Evolutionary conservation across 2,329 filamentous ascomycete species (phyloP).

Genomic region (Mollisia scopiformis): DNA sequence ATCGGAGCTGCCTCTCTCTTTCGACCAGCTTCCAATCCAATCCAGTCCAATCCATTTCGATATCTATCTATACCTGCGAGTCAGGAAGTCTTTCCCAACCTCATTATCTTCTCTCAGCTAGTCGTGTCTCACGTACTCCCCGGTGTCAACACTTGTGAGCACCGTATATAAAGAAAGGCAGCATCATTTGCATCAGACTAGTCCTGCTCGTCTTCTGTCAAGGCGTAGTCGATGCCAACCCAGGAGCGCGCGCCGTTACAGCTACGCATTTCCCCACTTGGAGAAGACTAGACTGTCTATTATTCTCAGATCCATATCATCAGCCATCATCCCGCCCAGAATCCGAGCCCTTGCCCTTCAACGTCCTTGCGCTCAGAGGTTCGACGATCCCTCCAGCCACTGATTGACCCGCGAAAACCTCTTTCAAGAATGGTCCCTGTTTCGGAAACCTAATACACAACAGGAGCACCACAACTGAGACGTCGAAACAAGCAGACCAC

Average conservation of each 20-base stretch:
- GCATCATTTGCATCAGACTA: conserved; percentile 12
- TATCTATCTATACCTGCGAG: conserved; percentile 18
- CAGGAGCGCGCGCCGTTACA: conserved; percentile 8
- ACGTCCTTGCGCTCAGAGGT: conserved; percentile 25
- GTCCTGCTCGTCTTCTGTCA: conserved; percentile 10
- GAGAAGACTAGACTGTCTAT: conserved; percentile 8
- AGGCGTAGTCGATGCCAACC: conserved; percentile 16
- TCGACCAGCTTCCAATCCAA: too few relatives aligned
- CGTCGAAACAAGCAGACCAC: conserved; percentile 35
- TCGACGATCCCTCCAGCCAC: conserved; percentile 24
- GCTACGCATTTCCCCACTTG: conserved; percentile 2
- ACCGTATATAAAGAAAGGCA: conserved; percentile 1
- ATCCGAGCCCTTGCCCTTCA: conserved; percentile 23
- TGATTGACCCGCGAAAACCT: conserved; percentile 15
- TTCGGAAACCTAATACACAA: conserved; percentile 32
- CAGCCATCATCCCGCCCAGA: conserved; percentile 19
- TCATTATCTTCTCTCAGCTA: conserved; percentile 1
- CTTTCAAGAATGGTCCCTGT: conserved; percentile 36
- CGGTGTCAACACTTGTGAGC: not conserved
- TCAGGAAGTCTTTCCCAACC: conserved; percentile 20
- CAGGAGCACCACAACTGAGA: conserved; percentile 24
- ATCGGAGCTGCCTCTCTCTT: conserved; percentile 9
- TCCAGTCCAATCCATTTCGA: conserved; percentile 8
- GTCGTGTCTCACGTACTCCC: not conserved
- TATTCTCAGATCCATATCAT: conserved; percentile 2